phyloP scores from a whole-genome alignment of 2,329 filamentous ascomycete genomes.

The Verticillium albo-atrum region DNA sequence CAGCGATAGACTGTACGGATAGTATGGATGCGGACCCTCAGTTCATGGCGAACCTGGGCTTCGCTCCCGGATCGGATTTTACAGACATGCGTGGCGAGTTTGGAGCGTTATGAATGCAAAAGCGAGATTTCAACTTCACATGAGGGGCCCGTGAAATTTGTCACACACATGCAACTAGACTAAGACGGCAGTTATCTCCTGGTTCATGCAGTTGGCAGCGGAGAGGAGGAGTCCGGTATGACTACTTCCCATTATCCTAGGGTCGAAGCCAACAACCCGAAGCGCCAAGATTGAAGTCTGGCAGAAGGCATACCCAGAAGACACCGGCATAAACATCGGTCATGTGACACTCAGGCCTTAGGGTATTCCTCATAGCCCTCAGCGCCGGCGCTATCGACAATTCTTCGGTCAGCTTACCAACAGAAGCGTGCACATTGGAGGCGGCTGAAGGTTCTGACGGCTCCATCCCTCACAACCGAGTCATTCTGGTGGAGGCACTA shows the following conservation, averaged over 20 bases:
- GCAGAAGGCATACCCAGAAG: neutral
- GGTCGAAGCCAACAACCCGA: neutral
- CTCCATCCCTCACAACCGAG: neutral
- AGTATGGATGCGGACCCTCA: constrained; percentile 51
- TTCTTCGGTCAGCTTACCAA: neutral
- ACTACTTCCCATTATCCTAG: neutral
- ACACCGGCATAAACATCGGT: neutral
- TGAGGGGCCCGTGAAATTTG: neutral
- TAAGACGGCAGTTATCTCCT: neutral
- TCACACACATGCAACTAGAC: neutral
- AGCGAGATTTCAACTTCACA: neutral
- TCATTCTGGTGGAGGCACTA: neutral
- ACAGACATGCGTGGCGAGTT: constrained; percentile 44
- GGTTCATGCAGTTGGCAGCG: neutral
- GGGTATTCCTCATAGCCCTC: neutral
- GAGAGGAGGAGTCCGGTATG: neutral
- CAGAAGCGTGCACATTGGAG: neutral
- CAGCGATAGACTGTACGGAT: constrained; percentile 44
- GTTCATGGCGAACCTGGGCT: constrained; percentile 64
- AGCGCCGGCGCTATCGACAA: neutral
- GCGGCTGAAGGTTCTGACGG: neutral
- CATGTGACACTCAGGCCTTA: neutral
- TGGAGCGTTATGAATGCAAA: constrained; percentile 18
- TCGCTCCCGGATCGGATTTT: constrained; percentile 57
- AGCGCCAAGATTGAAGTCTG: neutral